Base-by-base conservation (phyloP, 257 asterid species). In the Primulina tabacum region DNA sequence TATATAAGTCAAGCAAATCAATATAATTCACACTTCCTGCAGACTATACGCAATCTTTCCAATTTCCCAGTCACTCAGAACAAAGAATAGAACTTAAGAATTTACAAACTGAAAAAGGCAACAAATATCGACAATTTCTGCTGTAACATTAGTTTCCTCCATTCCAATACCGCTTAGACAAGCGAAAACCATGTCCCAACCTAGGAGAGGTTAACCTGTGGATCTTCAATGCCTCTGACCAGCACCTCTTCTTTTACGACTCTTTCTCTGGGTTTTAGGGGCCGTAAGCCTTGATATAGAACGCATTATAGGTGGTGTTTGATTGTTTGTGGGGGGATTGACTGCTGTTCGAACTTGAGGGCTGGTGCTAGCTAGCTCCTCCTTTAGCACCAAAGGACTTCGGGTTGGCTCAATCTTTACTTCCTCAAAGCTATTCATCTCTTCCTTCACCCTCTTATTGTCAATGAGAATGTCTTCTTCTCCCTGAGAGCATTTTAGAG, bases 401-500 rank as follows among this genome's bases (percentile, higher is more conserved):
- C 75, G 80, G 67, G 37, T 71, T 17, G 83, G 79, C 52, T 80
- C 82, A 64, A 78, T 79, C 75, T 66, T 75, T 73, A 78, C 81
- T 56, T 77, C 88, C 62, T 73, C 85, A 14, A 64, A 78, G 73
- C 70, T 76, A 75, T 78, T 60, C 85, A 69, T 81, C 84, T 80
- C 92, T 68, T 79, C 84, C 78, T 83, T 86, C 74, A 75, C 78
- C 78, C 79, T 82, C 79, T 72, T 72, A 34, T 80, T 84, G 62
- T 85, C 78, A 52, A 86, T 78, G 78, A 87, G 84, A 64, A 78
- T 71, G 28, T 78, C 90, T 50, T 82, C 95, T 81, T 82, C 92
- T 20, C 72, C 75, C 98, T 89, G 82, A 82, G 73, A 7, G 70
- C 3, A 65, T 62, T 4, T 52, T 35, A 35, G 55, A 67, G 66